phyloP scores from a whole-genome alignment of 2,329 filamentous ascomycete species.

The Talaromyces sp. region DNA sequence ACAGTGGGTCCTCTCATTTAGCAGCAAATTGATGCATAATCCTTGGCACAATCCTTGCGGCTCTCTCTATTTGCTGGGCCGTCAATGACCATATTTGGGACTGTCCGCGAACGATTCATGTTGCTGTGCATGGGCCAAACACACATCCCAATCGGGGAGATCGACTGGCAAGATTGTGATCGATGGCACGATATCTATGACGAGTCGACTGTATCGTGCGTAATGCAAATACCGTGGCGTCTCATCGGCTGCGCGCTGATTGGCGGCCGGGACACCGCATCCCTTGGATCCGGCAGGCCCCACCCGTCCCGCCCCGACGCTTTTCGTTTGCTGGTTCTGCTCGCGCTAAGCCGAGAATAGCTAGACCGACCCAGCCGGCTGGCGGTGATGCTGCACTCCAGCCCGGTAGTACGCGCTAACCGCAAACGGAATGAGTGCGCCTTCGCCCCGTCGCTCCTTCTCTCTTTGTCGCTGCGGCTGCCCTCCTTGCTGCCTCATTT shows the following conservation, averaged over 20 bases:
- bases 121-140: not conserved
- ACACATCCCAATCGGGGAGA: not conserved
- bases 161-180: too few relatives aligned
- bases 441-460: not conserved
- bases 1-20: constrained; percentile 7
- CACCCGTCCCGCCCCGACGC: not conserved
- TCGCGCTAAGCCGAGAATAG: not conserved
- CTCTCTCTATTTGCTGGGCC: not conserved
- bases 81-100: too few relatives aligned
- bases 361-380: not conserved
- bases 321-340: not conserved
- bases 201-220: not conserved
- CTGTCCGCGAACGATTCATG: not conserved
- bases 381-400: constrained; percentile 4
- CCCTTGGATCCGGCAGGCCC: constrained; percentile 5
- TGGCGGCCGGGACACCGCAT: constrained; percentile 2
- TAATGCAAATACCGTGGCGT: not conserved
- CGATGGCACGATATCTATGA: not conserved
- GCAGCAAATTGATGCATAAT: not conserved
- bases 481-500: not conserved
- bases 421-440: not conserved
- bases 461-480: not conserved
- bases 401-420: not conserved
- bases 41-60: not conserved
- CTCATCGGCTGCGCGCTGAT: not conserved